Base-by-base conservation (phyloP, 176 grass and related monocot species). In the Paspalum vaginatum region DNA sequence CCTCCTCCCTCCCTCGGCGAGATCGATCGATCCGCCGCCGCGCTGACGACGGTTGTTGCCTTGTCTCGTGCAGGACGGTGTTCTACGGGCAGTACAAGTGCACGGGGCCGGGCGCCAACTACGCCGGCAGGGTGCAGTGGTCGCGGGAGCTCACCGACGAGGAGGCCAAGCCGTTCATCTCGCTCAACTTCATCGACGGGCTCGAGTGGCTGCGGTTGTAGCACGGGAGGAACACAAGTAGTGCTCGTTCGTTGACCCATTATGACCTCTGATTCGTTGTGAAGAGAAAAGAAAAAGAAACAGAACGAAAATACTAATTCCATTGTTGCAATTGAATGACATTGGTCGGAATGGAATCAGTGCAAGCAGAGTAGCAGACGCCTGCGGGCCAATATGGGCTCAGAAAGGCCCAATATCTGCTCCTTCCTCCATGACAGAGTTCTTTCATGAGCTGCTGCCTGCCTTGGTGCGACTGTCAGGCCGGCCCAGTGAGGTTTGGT, bases 21-120 rank as follows among this genome's bases (percentile, higher is more conserved):
- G 50, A 7, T 20, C 11, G 52, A 46, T 51, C 14, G 2, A 17
- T 18, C n/a, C 4, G 4, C 24, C 58, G 11, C 13, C 11, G 24
- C 4, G 25, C 2, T 2, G 44, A 1, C 50, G 69, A 26, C 63
- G 40, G 15, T 16, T 16, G 37, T 7, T 22, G 65, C 9, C 20
- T 11, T 6, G n/a, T 9, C 17, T 37, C 12, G 1, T 85, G 74
- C 89, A 98, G 95, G 96, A 95, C 96, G 68, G 95, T 98, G 78
- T 99, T 99, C 87, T 99, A 95, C 47, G 96, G 96, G 38, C 92
- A 99, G 63, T 99, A 99, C 88, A 95, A 90, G 83, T 99, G 96
- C 90, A 85, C 79, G 3, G 96, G 96, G 1, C 86, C 92, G 0
- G 96, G 96, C 0, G 74, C 92, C 0, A 93, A 87, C 88, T 89